A percentile compares a stretch with the other conserved stretches of the same genome.
Evolutionary conservation across 805 yeast genomes (phyloP).

Genomic region (Wickerhamiella shivajii): DNA sequence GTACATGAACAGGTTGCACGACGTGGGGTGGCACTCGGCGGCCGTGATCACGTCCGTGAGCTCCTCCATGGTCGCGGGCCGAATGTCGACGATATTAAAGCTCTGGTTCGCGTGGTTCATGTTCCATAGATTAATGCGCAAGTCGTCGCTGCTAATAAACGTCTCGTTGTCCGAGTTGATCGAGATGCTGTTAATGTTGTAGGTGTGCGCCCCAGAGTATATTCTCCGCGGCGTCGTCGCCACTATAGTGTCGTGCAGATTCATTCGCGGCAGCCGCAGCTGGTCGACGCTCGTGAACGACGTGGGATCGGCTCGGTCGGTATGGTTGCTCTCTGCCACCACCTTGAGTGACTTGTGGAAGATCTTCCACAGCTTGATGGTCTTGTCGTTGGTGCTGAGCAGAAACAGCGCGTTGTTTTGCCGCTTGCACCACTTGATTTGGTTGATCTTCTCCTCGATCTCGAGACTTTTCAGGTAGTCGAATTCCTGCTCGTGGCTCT

Average conservation of each 20-base stretch:
- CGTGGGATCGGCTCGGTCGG: constrained; percentile 28
- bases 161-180: constrained; percentile 95
- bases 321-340: constrained; percentile 79
- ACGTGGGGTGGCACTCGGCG: constrained; percentile 88
- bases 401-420: constrained; percentile 82
- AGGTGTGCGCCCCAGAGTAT: constrained; percentile 93
- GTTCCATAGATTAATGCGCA: constrained; percentile 92
- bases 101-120: constrained; percentile 86
- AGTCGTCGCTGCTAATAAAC: constrained; percentile 80
- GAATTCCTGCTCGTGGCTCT: constrained; percentile 96
- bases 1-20: constrained; percentile 90
- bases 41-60: constrained; percentile 93
- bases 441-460: constrained; percentile 92
- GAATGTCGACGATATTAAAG: constrained; percentile 93
- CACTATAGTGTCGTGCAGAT: constrained; percentile 88
- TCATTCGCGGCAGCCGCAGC: constrained; percentile 70
- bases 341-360: constrained; percentile 82
- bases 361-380: constrained; percentile 96
- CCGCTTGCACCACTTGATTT: constrained; percentile 89
- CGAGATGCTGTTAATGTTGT: constrained; percentile 91
- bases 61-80: constrained; percentile 98
- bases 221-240: constrained; percentile 89
- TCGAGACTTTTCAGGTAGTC: constrained; percentile 91
- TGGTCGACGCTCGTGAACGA: constrained; percentile 23
- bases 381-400: constrained; percentile 88